Conservation (phyloP, 257 asterid genomes). For the Schizonepeta tenuifolia region DNA sequence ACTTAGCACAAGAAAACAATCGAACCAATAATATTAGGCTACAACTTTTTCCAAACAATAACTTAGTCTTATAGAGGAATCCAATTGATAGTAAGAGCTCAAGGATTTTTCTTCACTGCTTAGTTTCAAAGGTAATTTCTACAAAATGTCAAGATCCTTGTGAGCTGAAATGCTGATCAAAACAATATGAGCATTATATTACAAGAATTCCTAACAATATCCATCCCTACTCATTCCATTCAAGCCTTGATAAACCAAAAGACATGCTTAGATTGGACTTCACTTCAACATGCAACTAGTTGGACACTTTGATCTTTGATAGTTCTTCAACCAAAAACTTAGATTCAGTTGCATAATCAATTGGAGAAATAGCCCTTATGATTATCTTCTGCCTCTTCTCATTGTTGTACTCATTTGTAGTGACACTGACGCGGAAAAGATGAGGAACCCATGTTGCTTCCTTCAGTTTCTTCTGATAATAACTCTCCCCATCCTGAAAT, state of each 20-base stretch:
- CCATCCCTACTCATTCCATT: constrained; percentile 18
- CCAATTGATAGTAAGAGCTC: neutral
- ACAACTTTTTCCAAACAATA: no score
- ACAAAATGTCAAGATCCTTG: constrained; percentile 16
- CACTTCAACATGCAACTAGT: constrained; percentile 22
- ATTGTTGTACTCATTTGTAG: constrained; percentile 65
- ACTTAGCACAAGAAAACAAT: no score
- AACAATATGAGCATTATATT: constrained; percentile 29
- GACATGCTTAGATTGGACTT: neutral
- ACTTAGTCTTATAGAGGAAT: no score
- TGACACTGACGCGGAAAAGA: constrained; percentile 75
- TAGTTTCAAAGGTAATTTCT: neutral
- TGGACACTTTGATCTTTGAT: constrained; percentile 58
- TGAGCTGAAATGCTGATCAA: constrained; percentile 10
- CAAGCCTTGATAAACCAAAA: constrained; percentile 20
- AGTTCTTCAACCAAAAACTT: constrained; percentile 70
- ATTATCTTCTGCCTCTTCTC: constrained; percentile 92
- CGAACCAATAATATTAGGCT: no score
- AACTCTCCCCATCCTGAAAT: constrained; percentile 54
- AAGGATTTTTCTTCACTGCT: neutral
- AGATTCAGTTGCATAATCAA: constrained; percentile 83
- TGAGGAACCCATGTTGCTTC: constrained; percentile 74
- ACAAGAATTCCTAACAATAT: constrained; percentile 27
- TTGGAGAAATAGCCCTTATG: constrained; percentile 62
- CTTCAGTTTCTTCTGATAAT: constrained; percentile 52